Conservation (phyloP, 2,329 filamentous ascomycete genomes). For the Talaromyces rugulosus region DNA sequence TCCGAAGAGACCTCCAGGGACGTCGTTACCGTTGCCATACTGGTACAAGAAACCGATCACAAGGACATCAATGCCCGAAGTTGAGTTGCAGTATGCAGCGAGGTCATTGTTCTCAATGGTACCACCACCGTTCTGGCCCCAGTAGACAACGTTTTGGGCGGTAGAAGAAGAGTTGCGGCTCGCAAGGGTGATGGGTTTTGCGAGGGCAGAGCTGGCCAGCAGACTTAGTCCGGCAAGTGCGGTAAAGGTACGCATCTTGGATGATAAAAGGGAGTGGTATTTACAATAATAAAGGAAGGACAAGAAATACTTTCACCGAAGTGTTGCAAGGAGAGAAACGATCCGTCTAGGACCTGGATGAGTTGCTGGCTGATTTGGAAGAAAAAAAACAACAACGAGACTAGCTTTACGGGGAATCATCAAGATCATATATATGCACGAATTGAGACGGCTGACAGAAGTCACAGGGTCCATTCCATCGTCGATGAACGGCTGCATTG, state of each 20-base stretch:
- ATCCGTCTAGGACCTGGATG: conserved; percentile 1
- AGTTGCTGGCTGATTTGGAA: not conserved
- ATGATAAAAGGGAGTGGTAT: not conserved
- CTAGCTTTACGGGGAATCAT: not conserved
- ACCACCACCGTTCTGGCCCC: conserved; percentile 6
- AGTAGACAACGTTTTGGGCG: conserved; percentile 6
- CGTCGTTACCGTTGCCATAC: conserved; percentile 31
- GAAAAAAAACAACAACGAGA: not conserved
- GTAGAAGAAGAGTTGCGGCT: not conserved
- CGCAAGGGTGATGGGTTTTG: not conserved
- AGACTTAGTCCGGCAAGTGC: not conserved
- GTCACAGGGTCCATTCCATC: not conserved
- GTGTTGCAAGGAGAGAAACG: not conserved
- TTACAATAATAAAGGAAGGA: not conserved
- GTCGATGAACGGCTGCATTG: not conserved
- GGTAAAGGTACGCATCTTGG: not conserved
- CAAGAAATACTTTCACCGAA: not conserved
- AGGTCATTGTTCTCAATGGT: conserved; percentile 6
- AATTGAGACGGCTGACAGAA: not conserved
- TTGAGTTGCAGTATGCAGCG: conserved; percentile 32
- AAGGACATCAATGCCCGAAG: conserved; percentile 40
- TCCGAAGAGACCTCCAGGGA: conserved; percentile 38
- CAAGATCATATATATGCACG: not conserved
- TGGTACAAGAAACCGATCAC: conserved; percentile 42
- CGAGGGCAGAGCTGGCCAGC: not conserved